Conservation (phyloP, 495 filamentous ascomycete genomes). For the Melanomma pulvis-pyrius region DNA sequence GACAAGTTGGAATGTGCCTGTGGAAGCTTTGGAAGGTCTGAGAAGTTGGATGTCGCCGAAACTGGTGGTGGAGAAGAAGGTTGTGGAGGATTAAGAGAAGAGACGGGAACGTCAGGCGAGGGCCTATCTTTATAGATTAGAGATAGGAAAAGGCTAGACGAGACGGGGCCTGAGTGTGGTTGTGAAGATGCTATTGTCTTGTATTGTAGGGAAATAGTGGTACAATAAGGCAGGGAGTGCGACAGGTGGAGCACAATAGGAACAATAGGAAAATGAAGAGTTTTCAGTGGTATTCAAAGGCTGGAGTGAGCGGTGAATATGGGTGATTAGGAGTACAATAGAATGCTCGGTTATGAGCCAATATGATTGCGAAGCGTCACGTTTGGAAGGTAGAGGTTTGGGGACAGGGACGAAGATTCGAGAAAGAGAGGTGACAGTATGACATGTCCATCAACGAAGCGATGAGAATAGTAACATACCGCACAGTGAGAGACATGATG, state of each 20-base stretch:
- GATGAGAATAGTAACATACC: constrained; percentile 6
- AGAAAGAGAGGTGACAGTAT: not conserved
- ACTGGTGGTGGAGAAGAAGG: not conserved
- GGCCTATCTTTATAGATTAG: not conserved
- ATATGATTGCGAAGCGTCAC: too few relatives aligned
- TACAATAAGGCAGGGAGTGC: not conserved
- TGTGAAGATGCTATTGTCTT: not conserved
- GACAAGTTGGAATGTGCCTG: not conserved
- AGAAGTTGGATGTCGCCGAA: not conserved
- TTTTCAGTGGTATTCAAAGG: not conserved
- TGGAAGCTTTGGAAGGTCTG: not conserved
- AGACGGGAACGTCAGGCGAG: not conserved
- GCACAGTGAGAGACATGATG: constrained; percentile 20
- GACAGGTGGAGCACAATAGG: not conserved
- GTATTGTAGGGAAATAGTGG: not conserved
- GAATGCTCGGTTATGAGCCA: too few relatives aligned
- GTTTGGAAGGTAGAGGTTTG: not conserved
- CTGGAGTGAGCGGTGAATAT: not conserved
- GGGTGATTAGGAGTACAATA: too few relatives aligned
- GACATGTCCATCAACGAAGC: not conserved
- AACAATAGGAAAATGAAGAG: not conserved
- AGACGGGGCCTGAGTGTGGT: not conserved
- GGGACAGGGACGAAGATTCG: not conserved
- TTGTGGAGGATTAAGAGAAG: not conserved
- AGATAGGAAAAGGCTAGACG: not conserved